These are phyloP conservation scores for Neonectria punicea DNA, from an alignment of 2,329 filamentous ascomycete genomes.

Conservation along the genomic window DNA sequence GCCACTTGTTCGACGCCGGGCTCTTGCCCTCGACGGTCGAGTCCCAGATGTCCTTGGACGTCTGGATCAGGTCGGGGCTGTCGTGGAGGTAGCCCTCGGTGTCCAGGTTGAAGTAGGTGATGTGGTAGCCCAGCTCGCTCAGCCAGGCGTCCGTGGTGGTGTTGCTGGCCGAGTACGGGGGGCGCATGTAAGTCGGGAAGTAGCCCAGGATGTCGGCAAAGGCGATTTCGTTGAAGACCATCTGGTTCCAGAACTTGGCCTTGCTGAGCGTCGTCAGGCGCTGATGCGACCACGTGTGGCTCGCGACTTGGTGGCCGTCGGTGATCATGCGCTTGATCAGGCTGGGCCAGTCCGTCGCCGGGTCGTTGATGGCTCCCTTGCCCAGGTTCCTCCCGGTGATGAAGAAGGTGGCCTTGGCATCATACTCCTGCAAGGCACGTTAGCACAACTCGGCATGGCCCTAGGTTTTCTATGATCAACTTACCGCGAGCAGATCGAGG, in stretches of 20 bases:
- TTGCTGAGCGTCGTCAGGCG: slow-evolving; percentile 52
- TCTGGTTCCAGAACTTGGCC: slow-evolving; percentile 51
- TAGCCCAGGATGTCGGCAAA: slow-evolving; percentile 53
- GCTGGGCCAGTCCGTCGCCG: slow-evolving; percentile 46
- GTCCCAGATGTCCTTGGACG: slow-evolving; percentile 55
- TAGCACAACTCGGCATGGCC: neutral
- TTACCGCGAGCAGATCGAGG: slow-evolving; percentile 48
- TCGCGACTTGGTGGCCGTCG: slow-evolving; percentile 68
- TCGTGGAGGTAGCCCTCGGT: slow-evolving; percentile 69
- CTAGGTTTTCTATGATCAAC: too few species aligned
- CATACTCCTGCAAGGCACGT: slow-evolving; percentile 40
- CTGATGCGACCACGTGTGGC: slow-evolving; percentile 56
- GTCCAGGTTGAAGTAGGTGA: slow-evolving; percentile 70
- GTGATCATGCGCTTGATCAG: slow-evolving; percentile 57
- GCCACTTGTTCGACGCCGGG: slow-evolving; percentile 49
- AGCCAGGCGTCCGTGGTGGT: slow-evolving; percentile 51
- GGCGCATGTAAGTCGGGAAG: slow-evolving; percentile 57
- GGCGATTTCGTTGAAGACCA: slow-evolving; percentile 56
- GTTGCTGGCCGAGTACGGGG: slow-evolving; percentile 59
- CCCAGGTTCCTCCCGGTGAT: slow-evolving; percentile 50
- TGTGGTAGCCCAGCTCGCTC: slow-evolving; percentile 62
- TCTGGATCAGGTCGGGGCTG: slow-evolving; percentile 57
- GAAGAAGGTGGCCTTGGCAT: slow-evolving; percentile 52
- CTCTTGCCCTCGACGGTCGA: slow-evolving; percentile 48
- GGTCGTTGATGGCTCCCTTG: slow-evolving; percentile 56